phyloP scores from a whole-genome alignment of 208 protist species.

The Trypanosoma lewisi region DNA sequence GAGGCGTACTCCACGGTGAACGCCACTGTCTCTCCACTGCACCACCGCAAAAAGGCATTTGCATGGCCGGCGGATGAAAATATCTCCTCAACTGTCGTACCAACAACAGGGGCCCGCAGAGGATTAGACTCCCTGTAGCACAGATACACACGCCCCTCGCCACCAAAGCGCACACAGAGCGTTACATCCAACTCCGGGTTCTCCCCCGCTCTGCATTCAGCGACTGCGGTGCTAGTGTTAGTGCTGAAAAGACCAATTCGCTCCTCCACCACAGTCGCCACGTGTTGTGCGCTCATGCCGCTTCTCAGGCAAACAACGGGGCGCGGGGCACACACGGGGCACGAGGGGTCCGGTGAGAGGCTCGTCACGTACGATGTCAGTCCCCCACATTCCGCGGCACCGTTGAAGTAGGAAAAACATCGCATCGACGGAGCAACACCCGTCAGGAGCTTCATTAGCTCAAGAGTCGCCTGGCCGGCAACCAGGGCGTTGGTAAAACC shows the following conservation, averaged over 20 bases:
- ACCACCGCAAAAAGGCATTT: constrained; percentile 18
- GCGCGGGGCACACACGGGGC: constrained; percentile 61
- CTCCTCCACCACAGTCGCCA: constrained; percentile 25
- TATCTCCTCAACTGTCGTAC: constrained; percentile 31
- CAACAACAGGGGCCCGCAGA: constrained; percentile 15
- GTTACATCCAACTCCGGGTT: constrained; percentile 14
- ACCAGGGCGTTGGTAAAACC: constrained; percentile 98
- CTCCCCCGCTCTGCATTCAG: not conserved
- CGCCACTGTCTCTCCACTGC: not conserved
- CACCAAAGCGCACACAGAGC: constrained; percentile 14
- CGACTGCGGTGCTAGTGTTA: not conserved
- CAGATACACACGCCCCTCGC: constrained; percentile 26
- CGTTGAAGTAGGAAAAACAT: constrained; percentile 95
- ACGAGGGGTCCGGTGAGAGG: constrained; percentile 29
- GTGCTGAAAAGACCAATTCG: constrained; percentile 15
- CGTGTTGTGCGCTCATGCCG: constrained; percentile 21
- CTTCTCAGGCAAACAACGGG: constrained; percentile 33
- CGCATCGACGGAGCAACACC: constrained; percentile 63
- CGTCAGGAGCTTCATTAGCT: constrained; percentile 93
- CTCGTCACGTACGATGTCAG: constrained; percentile 33
- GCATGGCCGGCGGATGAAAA: constrained; percentile 17
- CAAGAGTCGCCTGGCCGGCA: constrained; percentile 88
- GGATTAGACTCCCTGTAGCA: constrained; percentile 29
- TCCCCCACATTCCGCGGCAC: constrained; percentile 35
- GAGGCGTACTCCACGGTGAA: constrained; percentile 28